Conservation (phyloP, 257 asterid genomes). For the Solanum gandarillasii region DNA sequence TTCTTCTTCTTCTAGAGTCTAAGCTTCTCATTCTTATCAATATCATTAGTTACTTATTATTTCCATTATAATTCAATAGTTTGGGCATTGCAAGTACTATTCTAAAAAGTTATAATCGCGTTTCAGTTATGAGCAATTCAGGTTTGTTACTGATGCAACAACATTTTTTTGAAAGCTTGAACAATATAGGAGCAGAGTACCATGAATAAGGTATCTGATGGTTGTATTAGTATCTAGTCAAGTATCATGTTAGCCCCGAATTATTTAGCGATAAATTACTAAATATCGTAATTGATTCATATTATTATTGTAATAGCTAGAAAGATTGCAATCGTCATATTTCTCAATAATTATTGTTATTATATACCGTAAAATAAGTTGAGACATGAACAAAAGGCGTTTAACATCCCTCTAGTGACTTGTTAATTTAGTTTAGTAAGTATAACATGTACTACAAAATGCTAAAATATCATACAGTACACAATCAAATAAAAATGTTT, state of each 20-base stretch:
- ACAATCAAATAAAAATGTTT: too few species aligned
- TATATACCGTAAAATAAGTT: neutral
- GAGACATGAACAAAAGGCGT: neutral
- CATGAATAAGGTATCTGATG: neutral
- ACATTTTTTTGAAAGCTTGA: neutral
- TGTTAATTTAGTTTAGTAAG: neutral
- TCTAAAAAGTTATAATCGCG: neutral
- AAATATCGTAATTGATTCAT: neutral
- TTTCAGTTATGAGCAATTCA: neutral
- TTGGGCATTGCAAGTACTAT: neutral
- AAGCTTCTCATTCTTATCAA: neutral
- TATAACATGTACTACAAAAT: neutral
- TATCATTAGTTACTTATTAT: too few species aligned
- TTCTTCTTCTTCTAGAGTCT: neutral
- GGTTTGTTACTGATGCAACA: neutral
- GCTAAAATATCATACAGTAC: neutral
- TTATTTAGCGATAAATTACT: too few species aligned
- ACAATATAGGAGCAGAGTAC: neutral
- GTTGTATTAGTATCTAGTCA: too few species aligned
- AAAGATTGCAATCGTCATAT: neutral
- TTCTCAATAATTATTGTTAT: neutral
- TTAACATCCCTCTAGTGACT: neutral
- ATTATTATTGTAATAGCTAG: neutral
- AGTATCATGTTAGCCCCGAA: neutral
- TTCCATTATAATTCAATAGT: too few species aligned